phyloP scores from a whole-genome alignment of 2,329 filamentous ascomycete genomes.

The Curvularia sp. region DNA sequence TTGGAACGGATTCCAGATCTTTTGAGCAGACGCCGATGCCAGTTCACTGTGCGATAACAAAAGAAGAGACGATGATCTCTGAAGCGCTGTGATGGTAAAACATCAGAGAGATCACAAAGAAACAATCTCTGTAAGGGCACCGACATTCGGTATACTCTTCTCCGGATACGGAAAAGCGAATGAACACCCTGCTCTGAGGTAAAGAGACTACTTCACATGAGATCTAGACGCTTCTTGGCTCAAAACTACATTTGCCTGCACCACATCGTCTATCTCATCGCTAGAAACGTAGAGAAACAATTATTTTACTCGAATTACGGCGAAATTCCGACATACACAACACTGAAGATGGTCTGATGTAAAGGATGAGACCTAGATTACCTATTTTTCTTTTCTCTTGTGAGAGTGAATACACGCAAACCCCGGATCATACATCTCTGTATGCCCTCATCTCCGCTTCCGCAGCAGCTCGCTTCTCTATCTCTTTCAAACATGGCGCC shows the following conservation, averaged over 20 bases:
- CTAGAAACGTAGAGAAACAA: background rate
- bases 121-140: background rate
- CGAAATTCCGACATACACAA: background rate
- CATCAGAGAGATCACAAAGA: background rate
- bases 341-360: background rate
- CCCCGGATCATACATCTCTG: constrained; percentile 1
- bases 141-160: background rate
- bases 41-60: background rate
- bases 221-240: background rate
- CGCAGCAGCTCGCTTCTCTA: constrained; percentile 27
- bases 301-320: background rate
- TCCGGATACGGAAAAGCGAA: background rate
- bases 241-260: background rate
- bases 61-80: background rate
- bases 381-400: background rate
- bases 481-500: constrained; percentile 59
- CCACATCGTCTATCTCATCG: background rate
- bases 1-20: constrained; percentile 62
- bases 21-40: constrained; percentile 32
- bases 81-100: background rate
- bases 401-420: background rate
- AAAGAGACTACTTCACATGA: background rate
- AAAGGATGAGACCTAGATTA: background rate
- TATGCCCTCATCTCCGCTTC: constrained; percentile 1
- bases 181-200: background rate